Evolutionary conservation across 768 basidiomycete genomes (phyloP).

Genomic region (Termitomyces sp.): DNA sequence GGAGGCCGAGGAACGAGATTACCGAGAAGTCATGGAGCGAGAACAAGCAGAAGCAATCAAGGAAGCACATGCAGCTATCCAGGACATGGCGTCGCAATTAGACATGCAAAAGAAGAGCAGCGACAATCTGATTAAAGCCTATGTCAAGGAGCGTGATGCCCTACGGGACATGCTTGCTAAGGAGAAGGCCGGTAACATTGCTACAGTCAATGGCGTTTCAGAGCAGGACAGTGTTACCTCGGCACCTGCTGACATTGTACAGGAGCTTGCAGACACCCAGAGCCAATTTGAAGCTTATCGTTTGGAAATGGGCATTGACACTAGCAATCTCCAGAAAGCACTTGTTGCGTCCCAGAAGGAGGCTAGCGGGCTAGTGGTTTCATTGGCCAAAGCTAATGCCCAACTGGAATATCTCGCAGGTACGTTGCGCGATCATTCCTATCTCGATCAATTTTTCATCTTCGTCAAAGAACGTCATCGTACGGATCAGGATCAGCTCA

Average conservation of each 20-base stretch:
- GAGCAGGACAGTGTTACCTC: constrained; percentile 12
- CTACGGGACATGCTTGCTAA: constrained; percentile 70
- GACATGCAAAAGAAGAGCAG: constrained; percentile 71
- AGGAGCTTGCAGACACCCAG: constrained; percentile 70
- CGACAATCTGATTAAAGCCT: constrained; percentile 70
- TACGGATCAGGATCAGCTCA: constrained; percentile 65
- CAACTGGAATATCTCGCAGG: constrained; percentile 77
- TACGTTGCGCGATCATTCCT: constrained; percentile 25
- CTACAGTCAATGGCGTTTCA: constrained; percentile 14
- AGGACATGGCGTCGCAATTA: constrained; percentile 69
- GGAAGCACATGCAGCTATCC: constrained; percentile 87
- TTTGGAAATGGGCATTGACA: constrained; percentile 77
- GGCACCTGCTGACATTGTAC: constrained; percentile 33
- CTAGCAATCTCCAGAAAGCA: constrained; percentile 69
- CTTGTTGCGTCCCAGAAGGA: constrained; percentile 61
- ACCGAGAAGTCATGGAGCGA: constrained; percentile 59
- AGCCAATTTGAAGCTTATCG: constrained; percentile 77
- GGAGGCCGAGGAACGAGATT: constrained; percentile 80
- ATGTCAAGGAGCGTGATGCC: constrained; percentile 85
- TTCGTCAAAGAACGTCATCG: constrained; percentile 54
- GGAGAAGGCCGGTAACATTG: constrained; percentile 24
- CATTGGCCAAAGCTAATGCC: constrained; percentile 80
- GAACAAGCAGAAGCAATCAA: constrained; percentile 77
- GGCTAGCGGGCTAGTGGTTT: constrained; percentile 54
- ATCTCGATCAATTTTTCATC: constrained; percentile 4